Evolutionary conservation across 306 rosid genomes (phyloP), one percentile per base, ranked within the genome.

Genomic region (Castanea sativa): DNA sequence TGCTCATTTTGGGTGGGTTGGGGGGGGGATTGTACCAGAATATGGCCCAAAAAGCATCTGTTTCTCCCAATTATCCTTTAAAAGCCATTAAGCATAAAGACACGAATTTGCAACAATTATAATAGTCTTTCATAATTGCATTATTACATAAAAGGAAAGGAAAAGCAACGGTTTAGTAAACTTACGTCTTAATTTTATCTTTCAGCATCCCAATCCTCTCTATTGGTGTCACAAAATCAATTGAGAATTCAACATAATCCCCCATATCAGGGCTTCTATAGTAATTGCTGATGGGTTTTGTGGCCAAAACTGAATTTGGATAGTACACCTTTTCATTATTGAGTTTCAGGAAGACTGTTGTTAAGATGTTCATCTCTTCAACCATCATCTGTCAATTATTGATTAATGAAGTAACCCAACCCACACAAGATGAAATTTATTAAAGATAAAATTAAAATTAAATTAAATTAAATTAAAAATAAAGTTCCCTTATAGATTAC

Each of bases 351-450:
- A 95, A 93, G 55, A 93, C 93, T 6, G 99, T 95, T 3, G 86
- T 92, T 82, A 92, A 76, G 85, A 93, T 93, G 75, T 95, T 95
- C 98, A 95, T 95, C 84, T 95, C 99, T 80, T 95, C 98, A 63
- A 95, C 99, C 86, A 90, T 59, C 83, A 95, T 68, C 99, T 95
- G 91, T 73, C 53, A 79, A 5, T 55, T 61, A 68, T 73, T 76
- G 49, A 71, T 79, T 69, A 81, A 73, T 77, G n/a, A 78, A 33
- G 65, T 6, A 52, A 78, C 15, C 15, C 13, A 52, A 78, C 15
- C 25, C 13, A 1, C 60, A 33, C 53, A 69, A 45, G 76, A 68
- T 8, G 35, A 56, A 72, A 33, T 8, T 25, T 6, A 27, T 63
- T 5, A 13, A 27, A 63, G n/a, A 3, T 16, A 51, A 73, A 43